These are phyloP conservation scores for Penicillium sp. DNA, from an alignment of 2,329 filamentous ascomycete genomes.

Conservation along the genomic window DNA sequence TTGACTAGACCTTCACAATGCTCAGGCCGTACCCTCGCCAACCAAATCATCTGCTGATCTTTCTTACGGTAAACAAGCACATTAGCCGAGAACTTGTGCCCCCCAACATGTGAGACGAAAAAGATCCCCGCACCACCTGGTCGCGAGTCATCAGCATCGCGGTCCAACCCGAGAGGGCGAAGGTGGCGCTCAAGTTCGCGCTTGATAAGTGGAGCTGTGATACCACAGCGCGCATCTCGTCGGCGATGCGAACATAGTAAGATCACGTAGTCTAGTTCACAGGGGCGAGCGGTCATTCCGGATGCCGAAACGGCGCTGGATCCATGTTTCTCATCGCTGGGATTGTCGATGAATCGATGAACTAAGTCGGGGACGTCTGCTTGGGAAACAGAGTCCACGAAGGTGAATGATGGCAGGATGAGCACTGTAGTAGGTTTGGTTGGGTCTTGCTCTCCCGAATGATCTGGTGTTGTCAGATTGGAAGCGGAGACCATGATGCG, in stretches of 20 bases:
- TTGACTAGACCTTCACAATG: constrained; percentile 86
- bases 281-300: constrained; percentile 55
- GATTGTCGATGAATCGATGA: constrained; percentile 62
- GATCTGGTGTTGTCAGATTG: constrained; percentile 28
- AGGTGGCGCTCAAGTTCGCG: constrained; percentile 83
- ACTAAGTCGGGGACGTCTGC: constrained; percentile 66
- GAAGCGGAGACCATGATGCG: constrained; percentile 40
- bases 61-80: constrained; percentile 76
- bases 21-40: constrained; percentile 80
- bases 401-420: constrained; percentile 77
- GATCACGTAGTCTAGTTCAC: constrained; percentile 78
- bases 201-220: constrained; percentile 78
- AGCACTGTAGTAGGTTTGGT: constrained; percentile 67
- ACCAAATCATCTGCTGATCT: constrained; percentile 65
- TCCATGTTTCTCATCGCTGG: constrained; percentile 49
- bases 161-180: constrained; percentile 73
- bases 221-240: constrained; percentile 86
- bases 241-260: constrained; percentile 87
- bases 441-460: constrained; percentile 5
- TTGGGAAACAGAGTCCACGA: constrained; percentile 76
- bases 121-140: constrained; percentile 86
- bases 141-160: constrained; percentile 78
- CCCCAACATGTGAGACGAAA: constrained; percentile 89
- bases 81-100: constrained; percentile 92
- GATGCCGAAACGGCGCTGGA: constrained; percentile 32